These are phyloP conservation scores for Torrubiella hemipterigena DNA, from an alignment of 2,329 filamentous ascomycete genomes.

Conservation along the genomic window DNA sequence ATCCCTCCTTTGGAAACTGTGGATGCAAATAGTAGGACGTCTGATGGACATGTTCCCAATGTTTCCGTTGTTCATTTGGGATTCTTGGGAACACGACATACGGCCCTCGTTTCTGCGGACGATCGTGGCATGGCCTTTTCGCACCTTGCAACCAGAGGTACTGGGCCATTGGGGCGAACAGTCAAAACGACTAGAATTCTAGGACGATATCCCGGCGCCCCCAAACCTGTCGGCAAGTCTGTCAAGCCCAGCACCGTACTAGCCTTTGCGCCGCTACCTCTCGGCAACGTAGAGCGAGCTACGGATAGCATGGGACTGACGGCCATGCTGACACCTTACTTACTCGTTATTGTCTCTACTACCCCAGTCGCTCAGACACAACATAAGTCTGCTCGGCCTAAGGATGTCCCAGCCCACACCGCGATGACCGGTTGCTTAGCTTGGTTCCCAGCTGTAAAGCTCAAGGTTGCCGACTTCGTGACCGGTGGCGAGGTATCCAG, in stretches of 20 bases:
- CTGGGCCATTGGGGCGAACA: slow-evolving; percentile 71
- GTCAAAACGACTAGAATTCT: slow-evolving; percentile 86
- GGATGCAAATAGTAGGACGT: slow-evolving; percentile 51
- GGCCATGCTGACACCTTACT: slow-evolving; percentile 88
- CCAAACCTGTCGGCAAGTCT: slow-evolving; percentile 48
- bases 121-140: slow-evolving; percentile 97
- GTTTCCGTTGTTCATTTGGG: slow-evolving; percentile 80
- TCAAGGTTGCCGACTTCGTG: slow-evolving; percentile 63
- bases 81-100: slow-evolving; percentile 86
- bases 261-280: slow-evolving; percentile 76
- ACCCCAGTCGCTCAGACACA: slow-evolving; percentile 94
- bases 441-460: slow-evolving; percentile 92
- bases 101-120: slow-evolving; percentile 89
- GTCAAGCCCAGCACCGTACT: slow-evolving; percentile 91
- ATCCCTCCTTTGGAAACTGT: slow-evolving; percentile 65
- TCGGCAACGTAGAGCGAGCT: slow-evolving; percentile 85
- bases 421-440: slow-evolving; percentile 88
- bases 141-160: slow-evolving; percentile 82
- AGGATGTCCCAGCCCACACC: slow-evolving; percentile 80
- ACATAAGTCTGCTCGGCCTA: slow-evolving; percentile 83
- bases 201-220: slow-evolving; percentile 72
- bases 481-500: slow-evolving; percentile 60
- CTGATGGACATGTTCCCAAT: slow-evolving; percentile 72
- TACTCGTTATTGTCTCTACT: slow-evolving; percentile 93
- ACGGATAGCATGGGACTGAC: slow-evolving; percentile 85